Conservation (phyloP, 2,329 filamentous ascomycete species). For the Chaetomium sp. region DNA sequence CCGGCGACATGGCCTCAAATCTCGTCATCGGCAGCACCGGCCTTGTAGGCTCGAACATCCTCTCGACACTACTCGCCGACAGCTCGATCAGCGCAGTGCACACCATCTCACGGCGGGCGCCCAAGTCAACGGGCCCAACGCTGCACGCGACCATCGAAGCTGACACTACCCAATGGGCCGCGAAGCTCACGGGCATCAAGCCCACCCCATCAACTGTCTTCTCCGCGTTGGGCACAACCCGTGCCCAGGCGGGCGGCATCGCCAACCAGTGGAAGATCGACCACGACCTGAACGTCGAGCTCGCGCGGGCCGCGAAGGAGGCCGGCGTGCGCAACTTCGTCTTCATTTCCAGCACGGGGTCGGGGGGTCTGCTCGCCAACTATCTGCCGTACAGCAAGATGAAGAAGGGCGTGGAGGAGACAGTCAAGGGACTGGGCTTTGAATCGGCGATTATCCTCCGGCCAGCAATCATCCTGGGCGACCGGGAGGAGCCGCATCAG, state of each 20-base stretch:
- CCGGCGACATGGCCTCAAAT: slow-evolving; percentile 21
- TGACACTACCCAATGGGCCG: slow-evolving; percentile 70
- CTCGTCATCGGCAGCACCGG: slow-evolving; percentile 61
- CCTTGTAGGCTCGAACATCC: slow-evolving; percentile 73
- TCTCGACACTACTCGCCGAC: slow-evolving; percentile 62
- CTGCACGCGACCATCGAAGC: slow-evolving; percentile 67
- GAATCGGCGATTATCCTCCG: slow-evolving; percentile 73
- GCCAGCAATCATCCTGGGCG: slow-evolving; percentile 76
- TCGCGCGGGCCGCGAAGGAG: slow-evolving; percentile 73
- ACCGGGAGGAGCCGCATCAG: slow-evolving; percentile 62
- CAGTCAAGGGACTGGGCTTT: slow-evolving; percentile 71
- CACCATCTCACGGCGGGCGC: slow-evolving; percentile 68
- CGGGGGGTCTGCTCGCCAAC: slow-evolving; percentile 44
- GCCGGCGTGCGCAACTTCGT: slow-evolving; percentile 75
- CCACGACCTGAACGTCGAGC: slow-evolving; percentile 78
- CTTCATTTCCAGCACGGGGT: slow-evolving; percentile 66
- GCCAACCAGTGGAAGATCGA: slow-evolving; percentile 86
- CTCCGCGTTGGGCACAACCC: slow-evolving; percentile 79
- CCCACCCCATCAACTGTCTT: slow-evolving; percentile 67
- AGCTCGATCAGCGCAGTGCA: slow-evolving; percentile 56
- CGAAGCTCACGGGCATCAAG: slow-evolving; percentile 56
- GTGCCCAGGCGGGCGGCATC: slow-evolving; percentile 71
- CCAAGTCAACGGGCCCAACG: slow-evolving; percentile 58
- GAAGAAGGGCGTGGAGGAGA: slow-evolving; percentile 87
- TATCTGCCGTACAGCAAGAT: slow-evolving; percentile 63